Evolutionary conservation across 768 basidiomycete species (phyloP), one percentile per base, ranked within the genome.

Genomic region (Mycena capillaripes): DNA sequence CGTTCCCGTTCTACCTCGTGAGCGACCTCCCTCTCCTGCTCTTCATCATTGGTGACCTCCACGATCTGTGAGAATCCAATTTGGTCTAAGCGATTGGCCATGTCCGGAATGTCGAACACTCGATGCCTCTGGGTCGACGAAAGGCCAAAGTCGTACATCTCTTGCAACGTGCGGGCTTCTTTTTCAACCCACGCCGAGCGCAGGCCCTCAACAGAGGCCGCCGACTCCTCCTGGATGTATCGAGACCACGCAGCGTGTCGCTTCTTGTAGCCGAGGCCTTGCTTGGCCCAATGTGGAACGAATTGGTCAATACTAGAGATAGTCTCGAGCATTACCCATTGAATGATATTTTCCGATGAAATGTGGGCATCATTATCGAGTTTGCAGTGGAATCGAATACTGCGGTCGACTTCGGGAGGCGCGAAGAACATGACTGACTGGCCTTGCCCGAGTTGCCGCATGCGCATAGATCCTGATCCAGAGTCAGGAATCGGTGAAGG

Each of bases 351-450:
- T 32, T 58, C 36, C 21, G 75, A 81, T 67, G 2, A 63, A 21
- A 21, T 76, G 48, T 4, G 0, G 4, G 11, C 8, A 25, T 44
- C 50, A 38, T 17, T 27, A 2, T 73, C 44, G 4, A 1, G 40
- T 44, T 78, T 81, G 19, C 30, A 65, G 2, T 53, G 7, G n/a
- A 36, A 29, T 12, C 50, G 9, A 8, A 89, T 86, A 0, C 69
- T 58, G 11, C 73, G 71, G 60, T 85, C 83, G 4, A 87, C 79
- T 55, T 87, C 86, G 0, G 76, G 74, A 8, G 88, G 82, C 9
- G 85, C 87, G 53, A 86, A 85, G 73, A 89, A 88, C 64, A 84
- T 77, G n/a, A 88, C 75, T 2, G 87, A 85, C 58, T 89, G 88
- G 0, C 84, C 85, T 19, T 79, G 72, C 14, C 88, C 88, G 1